Evolutionary conservation across 2,329 filamentous ascomycete species (phyloP), one percentile per base, ranked within the genome.

Genomic region (Ophiognomonia clavigignenti-juglandacearum): DNA sequence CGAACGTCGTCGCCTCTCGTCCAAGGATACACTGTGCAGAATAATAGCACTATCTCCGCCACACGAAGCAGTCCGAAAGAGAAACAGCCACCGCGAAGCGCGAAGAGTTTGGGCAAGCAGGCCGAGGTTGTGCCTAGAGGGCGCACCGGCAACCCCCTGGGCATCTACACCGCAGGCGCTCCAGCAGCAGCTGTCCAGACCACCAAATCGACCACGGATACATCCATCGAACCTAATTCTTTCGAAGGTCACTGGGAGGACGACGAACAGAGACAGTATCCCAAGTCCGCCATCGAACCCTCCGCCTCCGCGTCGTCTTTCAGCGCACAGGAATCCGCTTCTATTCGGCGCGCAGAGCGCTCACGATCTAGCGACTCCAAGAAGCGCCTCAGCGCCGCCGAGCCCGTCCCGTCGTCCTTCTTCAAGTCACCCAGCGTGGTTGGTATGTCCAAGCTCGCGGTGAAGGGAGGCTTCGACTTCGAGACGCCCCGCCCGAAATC

Each of bases 401-500:
- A 16, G 20, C 50, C 18, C 51, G 52, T 39, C 19, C 29, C 35
- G 10, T 48, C 19, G 50, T 51, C 22, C 40, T 57, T 24, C 49
- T 57, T 34, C 13, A 51, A 51, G 14, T 54, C 50, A 13, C 53
- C 53, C 5, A 55, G 51, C 37, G 53, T 54, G 10, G 48, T 52
- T 16, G 57, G 44, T 3, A 50, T 56, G 18, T 59, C 55, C 1
- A 59, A 56, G 26, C 45, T 56, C 19, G 54, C 53, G 3, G 54
- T 51, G 2, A 51, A 52, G 8, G 61, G 57, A 14, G 53, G 51
- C 10, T 58, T 62, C 38, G 58, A 59, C 29, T 61, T 57, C 14
- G 58, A 61, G 29, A 55, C 43, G 2, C 46, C 56, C 14, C 53
- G 35, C 11, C 41, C 46, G 32, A 41, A 46, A 22, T 38, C 42